These are phyloP conservation scores for Silene conica DNA, from an alignment of 148 eudicot genomes.

Conservation along the genomic window DNA sequence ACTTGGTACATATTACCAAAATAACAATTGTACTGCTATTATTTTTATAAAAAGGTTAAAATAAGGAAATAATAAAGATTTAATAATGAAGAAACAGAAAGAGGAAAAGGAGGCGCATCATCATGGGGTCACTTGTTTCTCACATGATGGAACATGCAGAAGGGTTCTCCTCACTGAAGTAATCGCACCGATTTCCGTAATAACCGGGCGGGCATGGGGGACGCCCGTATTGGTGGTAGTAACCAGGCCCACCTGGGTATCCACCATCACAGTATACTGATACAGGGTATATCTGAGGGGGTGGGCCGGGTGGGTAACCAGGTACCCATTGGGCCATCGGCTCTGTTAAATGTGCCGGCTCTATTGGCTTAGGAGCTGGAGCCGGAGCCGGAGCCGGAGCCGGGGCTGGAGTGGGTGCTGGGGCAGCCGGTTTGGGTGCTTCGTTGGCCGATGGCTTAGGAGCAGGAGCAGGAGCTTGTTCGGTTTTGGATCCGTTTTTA, in stretches of 20 bases:
- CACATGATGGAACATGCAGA: conserved; percentile 42
- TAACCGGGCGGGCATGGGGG: conserved; percentile 22
- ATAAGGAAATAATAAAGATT: background rate
- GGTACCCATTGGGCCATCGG: conserved; percentile 28
- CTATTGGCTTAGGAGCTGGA: background rate
- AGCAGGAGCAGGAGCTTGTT: conserved; percentile 5
- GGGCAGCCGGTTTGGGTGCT: conserved; percentile 14
- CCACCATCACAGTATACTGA: conserved; percentile 19
- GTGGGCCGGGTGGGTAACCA: conserved; percentile 26
- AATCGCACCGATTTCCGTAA: conserved; percentile 26
- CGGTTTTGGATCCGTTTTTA: conserved; percentile 6
- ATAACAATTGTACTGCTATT: background rate
- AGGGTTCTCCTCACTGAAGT: conserved; percentile 37
- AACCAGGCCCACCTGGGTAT: conserved; percentile 21
- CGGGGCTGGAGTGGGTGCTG: conserved; percentile 13
- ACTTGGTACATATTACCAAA: background rate
- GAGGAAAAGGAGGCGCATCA: background rate
- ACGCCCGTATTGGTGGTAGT: conserved; percentile 13
- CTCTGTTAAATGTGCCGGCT: conserved; percentile 12
- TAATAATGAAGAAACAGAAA: background rate
- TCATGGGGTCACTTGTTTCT: background rate
- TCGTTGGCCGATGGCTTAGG: conserved; percentile 1
- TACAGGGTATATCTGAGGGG: conserved; percentile 17
- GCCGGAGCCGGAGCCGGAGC: conserved; percentile 16
- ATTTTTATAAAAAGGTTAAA: background rate